These are phyloP conservation scores for Corniculantispora saksenae DNA, from an alignment of 2,329 filamentous ascomycete genomes.

Conservation along the genomic window DNA sequence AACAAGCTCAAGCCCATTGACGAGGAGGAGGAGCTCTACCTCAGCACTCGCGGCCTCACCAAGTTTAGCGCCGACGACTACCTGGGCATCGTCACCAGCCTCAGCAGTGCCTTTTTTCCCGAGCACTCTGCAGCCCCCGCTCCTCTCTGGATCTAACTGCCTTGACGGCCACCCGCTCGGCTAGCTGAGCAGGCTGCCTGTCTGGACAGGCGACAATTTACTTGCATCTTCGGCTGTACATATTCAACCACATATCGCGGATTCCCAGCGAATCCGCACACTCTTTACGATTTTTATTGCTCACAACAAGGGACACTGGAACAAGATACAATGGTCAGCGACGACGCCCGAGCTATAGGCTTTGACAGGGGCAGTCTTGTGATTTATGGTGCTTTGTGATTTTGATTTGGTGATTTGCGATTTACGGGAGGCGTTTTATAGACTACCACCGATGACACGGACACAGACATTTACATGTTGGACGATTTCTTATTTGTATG, in stretches of 20 bases:
- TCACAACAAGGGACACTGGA: conserved; percentile 4
- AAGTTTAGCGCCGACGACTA: conserved; percentile 83
- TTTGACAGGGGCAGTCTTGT: not conserved
- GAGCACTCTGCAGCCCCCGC: conserved; percentile 36
- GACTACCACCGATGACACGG: not conserved
- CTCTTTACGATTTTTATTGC: not conserved
- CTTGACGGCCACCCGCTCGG: not conserved
- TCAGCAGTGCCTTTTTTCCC: conserved; percentile 64
- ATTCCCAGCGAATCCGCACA: conserved; percentile 12
- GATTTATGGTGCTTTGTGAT: not conserved
- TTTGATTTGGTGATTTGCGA: no score
- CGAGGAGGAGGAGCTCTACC: conserved; percentile 68
- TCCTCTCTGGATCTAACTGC: conserved; percentile 52
- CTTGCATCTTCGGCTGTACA: conserved; percentile 33
- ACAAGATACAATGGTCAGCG: not conserved
- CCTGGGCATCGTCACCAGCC: conserved; percentile 71
- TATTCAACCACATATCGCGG: conserved; percentile 27
- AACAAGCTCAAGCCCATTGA: conserved; percentile 63
- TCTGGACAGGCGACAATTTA: conserved; percentile 4
- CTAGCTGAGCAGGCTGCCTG: not conserved
- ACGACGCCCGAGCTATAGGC: not conserved
- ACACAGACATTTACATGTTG: not conserved
- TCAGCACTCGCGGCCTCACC: conserved; percentile 68
- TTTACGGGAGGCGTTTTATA: not conserved
- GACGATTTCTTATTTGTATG: not conserved